These are phyloP conservation scores for Seminavis robusta DNA, from an alignment of 108 stramenopile species.

Conservation along the genomic window DNA sequence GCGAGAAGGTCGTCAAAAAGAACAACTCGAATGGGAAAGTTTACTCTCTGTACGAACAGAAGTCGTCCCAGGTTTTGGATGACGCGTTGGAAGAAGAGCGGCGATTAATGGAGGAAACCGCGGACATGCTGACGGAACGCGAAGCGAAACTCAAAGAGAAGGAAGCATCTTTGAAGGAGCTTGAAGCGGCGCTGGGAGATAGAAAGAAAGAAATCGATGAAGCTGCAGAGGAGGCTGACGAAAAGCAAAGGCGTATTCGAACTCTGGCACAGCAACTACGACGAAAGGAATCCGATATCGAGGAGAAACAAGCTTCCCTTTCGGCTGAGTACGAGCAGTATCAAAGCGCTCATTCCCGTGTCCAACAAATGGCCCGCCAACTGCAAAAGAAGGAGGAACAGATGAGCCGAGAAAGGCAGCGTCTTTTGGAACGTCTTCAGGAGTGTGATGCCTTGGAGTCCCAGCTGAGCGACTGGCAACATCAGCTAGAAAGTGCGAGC, in stretches of 20 bases:
- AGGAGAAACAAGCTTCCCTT: not conserved
- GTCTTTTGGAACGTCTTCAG: conserved; percentile 21
- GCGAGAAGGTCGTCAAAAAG: not conserved
- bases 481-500: no score
- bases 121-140: conserved; percentile 12
- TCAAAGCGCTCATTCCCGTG: conserved; percentile 22
- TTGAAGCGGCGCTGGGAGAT: conserved; percentile 18
- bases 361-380: conserved; percentile 29
- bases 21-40: not conserved
- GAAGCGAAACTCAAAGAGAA: conserved; percentile 18
- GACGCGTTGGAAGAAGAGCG: conserved; percentile 6
- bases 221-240: not conserved
- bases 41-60: conserved; percentile 3
- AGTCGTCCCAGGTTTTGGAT: conserved; percentile 3
- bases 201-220: conserved; percentile 5
- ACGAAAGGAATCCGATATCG: conserved; percentile 10
- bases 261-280: not conserved
- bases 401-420: conserved; percentile 8
- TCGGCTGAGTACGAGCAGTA: conserved; percentile 20
- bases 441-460: conserved; percentile 32
- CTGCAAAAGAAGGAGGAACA: conserved; percentile 31
- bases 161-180: conserved; percentile 7
- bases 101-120: conserved; percentile 17
- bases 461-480: conserved; percentile 31
- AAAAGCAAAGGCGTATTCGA: not conserved